These are phyloP conservation scores for Hirsutella minnesotensis DNA, from an alignment of 2,329 filamentous ascomycete species.

Conservation along the genomic window DNA sequence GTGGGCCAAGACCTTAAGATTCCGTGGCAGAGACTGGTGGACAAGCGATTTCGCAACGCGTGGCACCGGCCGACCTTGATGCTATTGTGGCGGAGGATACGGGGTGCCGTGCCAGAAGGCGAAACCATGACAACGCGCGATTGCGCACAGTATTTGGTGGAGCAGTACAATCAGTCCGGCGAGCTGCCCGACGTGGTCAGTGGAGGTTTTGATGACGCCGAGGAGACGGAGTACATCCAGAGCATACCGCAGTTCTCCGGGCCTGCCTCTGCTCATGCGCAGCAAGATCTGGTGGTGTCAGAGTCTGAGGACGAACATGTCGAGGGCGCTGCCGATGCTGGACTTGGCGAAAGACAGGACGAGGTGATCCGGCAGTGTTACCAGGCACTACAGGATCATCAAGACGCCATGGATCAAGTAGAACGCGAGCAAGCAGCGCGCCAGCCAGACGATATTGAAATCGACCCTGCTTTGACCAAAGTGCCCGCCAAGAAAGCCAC, in stretches of 20 bases:
- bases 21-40: constrained; percentile 33
- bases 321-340: constrained; percentile 5
- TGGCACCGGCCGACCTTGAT: constrained; percentile 25
- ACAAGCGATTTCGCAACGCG: constrained; percentile 25
- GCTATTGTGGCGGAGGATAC: constrained; percentile 27
- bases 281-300: constrained; percentile 6
- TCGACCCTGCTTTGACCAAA: constrained; percentile 18
- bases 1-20: constrained; percentile 33
- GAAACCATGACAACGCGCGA: constrained; percentile 20
- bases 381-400: too few relatives aligned
- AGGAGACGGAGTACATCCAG: constrained; percentile 20
- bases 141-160: constrained; percentile 21
- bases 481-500: constrained; percentile 13
- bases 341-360: constrained; percentile 1
- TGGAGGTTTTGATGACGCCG: constrained; percentile 16
- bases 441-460: constrained; percentile 13
- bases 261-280: not conserved
- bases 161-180: constrained; percentile 20
- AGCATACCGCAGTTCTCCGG: constrained; percentile 7
- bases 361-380: not conserved
- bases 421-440: too few relatives aligned
- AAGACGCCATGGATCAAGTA: too few relatives aligned
- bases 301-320: constrained; percentile 17
- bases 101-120: constrained; percentile 19
- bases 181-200: constrained; percentile 20